phyloP scores from a whole-genome alignment of 139 green algal species.

The Chlorella vulgaris region DNA sequence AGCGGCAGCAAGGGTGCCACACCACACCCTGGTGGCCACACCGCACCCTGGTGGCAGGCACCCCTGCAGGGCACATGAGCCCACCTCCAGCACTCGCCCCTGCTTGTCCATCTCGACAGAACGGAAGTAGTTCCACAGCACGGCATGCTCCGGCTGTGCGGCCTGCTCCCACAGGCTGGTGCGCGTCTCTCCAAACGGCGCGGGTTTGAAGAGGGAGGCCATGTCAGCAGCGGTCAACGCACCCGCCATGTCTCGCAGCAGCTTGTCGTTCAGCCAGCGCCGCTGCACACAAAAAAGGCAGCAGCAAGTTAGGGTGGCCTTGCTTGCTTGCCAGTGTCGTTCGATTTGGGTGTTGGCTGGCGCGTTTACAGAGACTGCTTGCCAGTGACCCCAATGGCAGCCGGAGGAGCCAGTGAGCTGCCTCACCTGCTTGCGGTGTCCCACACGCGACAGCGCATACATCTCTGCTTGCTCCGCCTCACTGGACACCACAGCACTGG shows the following conservation, averaged over 20 bases:
- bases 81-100: constrained; percentile 47
- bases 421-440: constrained; percentile 29
- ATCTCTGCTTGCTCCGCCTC: constrained; percentile 25
- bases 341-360: no score
- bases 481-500: background rate
- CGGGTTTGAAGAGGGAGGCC: constrained; percentile 61
- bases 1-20: no score
- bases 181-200: constrained; percentile 56
- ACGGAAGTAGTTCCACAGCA: constrained; percentile 58
- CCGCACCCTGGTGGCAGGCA: background rate
- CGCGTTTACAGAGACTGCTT: no score
- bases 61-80: background rate
- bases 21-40: no score
- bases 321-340: no score
- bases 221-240: constrained; percentile 55
- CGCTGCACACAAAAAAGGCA: constrained; percentile 10
- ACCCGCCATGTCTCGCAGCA: constrained; percentile 58
- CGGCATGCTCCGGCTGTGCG: constrained; percentile 10
- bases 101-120: constrained; percentile 61
- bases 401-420: background rate
- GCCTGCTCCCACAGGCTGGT: constrained; percentile 26
- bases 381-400: no score
- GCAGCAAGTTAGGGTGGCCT: no score
- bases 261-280: constrained; percentile 56
- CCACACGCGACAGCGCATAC: constrained; percentile 43